Evolutionary conservation across 306 rosid genomes (phyloP).

Genomic region (Albizia julibrissin): DNA sequence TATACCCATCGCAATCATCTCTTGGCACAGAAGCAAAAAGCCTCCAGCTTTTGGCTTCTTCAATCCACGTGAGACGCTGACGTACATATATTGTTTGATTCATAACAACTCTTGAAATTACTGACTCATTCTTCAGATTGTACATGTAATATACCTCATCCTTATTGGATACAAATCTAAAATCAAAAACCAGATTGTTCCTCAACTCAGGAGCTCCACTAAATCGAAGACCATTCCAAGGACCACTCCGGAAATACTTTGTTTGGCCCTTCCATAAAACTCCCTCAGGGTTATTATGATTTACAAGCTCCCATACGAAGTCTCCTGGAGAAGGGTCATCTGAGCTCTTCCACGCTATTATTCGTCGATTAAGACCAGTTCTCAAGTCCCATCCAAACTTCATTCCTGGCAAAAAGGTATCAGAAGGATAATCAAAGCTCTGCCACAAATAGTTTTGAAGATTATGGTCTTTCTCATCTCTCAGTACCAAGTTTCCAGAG

Average conservation of each 20-base stretch:
- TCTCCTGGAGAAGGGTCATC: constrained; percentile 44
- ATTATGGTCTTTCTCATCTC: constrained; percentile 33
- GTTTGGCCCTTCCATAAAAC: constrained; percentile 18
- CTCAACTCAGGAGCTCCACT: constrained; percentile 23
- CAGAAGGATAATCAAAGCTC: constrained; percentile 52
- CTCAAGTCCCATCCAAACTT: constrained; percentile 47
- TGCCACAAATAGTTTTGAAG: constrained; percentile 39
- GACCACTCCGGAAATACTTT: constrained; percentile 25
- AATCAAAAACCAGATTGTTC: neutral
- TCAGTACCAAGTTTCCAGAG: constrained; percentile 46
- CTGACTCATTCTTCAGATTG: constrained; percentile 12
- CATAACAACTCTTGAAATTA: neutral
- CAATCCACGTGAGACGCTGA: constrained; percentile 29
- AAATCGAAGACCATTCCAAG: constrained; percentile 42
- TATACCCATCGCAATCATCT: constrained; percentile 42
- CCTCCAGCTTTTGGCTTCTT: constrained; percentile 32
- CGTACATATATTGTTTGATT: neutral
- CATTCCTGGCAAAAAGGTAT: constrained; percentile 48
- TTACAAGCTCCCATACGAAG: constrained; percentile 28
- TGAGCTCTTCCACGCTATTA: constrained; percentile 38
- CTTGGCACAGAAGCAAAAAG: constrained; percentile 20
- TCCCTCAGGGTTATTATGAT: constrained; percentile 29
- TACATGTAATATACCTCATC: constrained; percentile 34
- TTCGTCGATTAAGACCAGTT: constrained; percentile 29
- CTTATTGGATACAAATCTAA: neutral